Base-by-base conservation (phyloP, 345 rosid genomes). In the Linum usitatissimum region DNA sequence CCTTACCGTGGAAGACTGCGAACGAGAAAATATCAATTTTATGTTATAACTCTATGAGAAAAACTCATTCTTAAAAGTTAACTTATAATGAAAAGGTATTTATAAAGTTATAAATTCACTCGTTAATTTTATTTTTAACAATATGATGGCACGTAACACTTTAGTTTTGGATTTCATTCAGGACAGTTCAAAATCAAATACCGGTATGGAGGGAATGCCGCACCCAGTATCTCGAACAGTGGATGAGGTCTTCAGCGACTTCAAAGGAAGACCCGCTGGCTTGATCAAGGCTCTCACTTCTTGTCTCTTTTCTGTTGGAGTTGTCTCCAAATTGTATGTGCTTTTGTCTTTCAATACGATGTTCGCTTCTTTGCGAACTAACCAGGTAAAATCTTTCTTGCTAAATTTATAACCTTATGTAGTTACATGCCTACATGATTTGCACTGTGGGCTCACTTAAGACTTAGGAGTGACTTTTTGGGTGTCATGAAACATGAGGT, bases 231-330 rank as follows among this genome's bases (percentile, higher is more conserved):
- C 58, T 23, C 6, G 58, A 18, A 55, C 58, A 3, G 58, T 55
- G 58, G 58, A 55, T 9, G 58, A 55, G 30, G 58, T 55, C 14
- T 55, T 55, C 58, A 18, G 28, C 23, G 58, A 55, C 13, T 55
- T 55, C 30, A 19, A 23, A 55, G 58, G 58, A 17, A 19, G 58
- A 18, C 58, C 28, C 21, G 58, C 58, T 23, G 58, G 58, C 58
- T 55, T 55, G 58, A 55, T 55, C 14, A 55, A 55, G 58, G 58
- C 58, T 55, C 58, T 55, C 23, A 55, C 58, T 23, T 13, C 58
- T 9, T 23, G 58, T 55, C 30, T 18, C 30, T 55, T 55, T 55
- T 42, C 15, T 14, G 12, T 42, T 9, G 49, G 49, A 2, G 49
- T 42, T 14, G 2, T 55, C 49, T 14, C 15, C 10, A 42, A 6